phyloP scores from a whole-genome alignment of 1,284 basidiomycete genomes.

The Apiotrichum porosum region DNA sequence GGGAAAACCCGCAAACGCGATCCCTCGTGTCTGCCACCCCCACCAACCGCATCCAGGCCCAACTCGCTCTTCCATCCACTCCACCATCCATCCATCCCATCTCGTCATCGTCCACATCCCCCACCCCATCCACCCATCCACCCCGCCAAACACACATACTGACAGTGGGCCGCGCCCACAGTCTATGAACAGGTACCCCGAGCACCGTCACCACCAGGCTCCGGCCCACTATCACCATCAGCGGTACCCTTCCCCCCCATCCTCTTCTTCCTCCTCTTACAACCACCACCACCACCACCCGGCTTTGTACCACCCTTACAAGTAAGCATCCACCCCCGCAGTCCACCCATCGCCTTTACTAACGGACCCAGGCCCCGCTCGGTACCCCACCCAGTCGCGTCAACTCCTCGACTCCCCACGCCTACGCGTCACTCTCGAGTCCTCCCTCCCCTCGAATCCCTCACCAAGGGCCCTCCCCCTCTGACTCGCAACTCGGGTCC shows the following conservation, averaged over 20 bases:
- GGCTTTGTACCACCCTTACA: slow-evolving; percentile 3
- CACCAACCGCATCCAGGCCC: neutral
- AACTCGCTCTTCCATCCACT: neutral
- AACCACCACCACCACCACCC: slow-evolving; percentile 2
- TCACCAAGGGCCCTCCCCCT: neutral
- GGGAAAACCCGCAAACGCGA: slow-evolving; percentile 2
- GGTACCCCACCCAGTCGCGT: neutral
- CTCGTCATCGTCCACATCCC: neutral
- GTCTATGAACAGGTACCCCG: slow-evolving; percentile 2
- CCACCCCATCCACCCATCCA: slow-evolving; percentile 6
- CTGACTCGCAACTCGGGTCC: neutral
- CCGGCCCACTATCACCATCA: neutral
- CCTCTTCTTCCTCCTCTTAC: neutral
- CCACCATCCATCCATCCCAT: slow-evolving; percentile 1
- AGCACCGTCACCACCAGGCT: neutral
- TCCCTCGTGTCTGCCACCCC: neutral
- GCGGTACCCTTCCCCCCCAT: neutral
- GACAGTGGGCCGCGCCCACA: slow-evolving; percentile 15
- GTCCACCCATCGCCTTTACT: slow-evolving; percentile 1
- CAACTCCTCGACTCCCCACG: neutral
- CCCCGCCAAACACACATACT: neutral
- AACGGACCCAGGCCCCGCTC: neutral
- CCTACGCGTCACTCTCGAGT: neutral
- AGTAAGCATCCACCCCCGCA: neutral
- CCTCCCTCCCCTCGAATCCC: slow-evolving; percentile 1